Conservation (phyloP, 371 early-diverging fungal species). For the Chytridiales sp. region DNA sequence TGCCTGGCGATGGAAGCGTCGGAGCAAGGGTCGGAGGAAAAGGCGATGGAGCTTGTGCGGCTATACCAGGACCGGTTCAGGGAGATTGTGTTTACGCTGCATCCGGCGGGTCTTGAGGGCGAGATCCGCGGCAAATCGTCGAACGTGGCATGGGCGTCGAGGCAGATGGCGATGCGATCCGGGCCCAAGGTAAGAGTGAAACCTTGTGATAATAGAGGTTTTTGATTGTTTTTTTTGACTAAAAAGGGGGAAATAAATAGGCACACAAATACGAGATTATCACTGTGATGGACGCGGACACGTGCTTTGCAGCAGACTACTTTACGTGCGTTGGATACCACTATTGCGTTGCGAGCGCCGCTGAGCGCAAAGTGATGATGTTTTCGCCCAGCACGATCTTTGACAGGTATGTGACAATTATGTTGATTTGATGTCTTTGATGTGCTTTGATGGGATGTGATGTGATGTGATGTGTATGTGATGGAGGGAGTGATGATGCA, state of each 20-base stretch:
- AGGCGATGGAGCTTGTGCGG: slow-evolving; percentile 56
- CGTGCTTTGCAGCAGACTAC: slow-evolving; percentile 64
- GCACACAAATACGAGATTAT: slow-evolving; percentile 54
- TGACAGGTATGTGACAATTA: slow-evolving; percentile 48
- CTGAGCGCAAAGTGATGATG: slow-evolving; percentile 45
- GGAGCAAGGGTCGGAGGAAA: slow-evolving; percentile 58
- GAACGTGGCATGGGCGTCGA: slow-evolving; percentile 70
- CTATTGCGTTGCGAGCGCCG: slow-evolving; percentile 34
- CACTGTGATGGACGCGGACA: slow-evolving; percentile 73
- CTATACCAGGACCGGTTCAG: slow-evolving; percentile 59
- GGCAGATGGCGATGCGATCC: slow-evolving; percentile 45
- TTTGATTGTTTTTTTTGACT: too few species aligned
- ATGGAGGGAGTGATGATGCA: too few species aligned
- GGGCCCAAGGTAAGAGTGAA: background rate
- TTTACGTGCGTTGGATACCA: slow-evolving; percentile 43
- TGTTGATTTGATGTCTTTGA: background rate
- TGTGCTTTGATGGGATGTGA: too few species aligned
- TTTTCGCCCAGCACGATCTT: slow-evolving; percentile 76
- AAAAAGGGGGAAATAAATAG: slow-evolving; percentile 21
- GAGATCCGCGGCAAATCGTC: slow-evolving; percentile 76
- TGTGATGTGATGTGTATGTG: too few species aligned
- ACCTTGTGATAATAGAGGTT: background rate
- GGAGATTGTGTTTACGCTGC: slow-evolving; percentile 67
- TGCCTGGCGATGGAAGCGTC: slow-evolving; percentile 81
- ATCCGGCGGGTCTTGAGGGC: slow-evolving; percentile 65